These are phyloP conservation scores for Selenicereus undatus DNA, from an alignment of 148 eudicot genomes.

Conservation along the genomic window DNA sequence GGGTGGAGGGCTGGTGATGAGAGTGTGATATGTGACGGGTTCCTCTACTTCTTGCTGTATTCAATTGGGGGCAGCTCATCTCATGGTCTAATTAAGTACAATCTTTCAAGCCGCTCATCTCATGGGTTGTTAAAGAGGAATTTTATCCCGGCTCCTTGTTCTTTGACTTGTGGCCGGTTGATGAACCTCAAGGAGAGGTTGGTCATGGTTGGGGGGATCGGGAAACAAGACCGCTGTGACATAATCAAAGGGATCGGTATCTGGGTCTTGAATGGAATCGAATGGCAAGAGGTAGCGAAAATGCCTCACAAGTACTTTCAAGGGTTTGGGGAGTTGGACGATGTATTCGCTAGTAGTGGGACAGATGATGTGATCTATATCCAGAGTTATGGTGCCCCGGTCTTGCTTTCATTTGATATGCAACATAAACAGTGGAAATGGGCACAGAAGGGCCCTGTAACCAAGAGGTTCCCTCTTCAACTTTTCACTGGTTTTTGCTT, in stretches of 20 bases:
- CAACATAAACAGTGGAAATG: slow-evolving; percentile 72
- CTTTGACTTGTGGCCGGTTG: slow-evolving; percentile 86
- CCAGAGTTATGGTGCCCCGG: slow-evolving; percentile 86
- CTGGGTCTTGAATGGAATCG: slow-evolving; percentile 65
- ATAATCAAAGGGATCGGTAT: slow-evolving; percentile 94
- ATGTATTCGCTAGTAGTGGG: slow-evolving; percentile 92
- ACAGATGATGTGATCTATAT: slow-evolving; percentile 69
- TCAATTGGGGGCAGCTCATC: slow-evolving; percentile 54
- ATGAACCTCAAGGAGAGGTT: slow-evolving; percentile 85
- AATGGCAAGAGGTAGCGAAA: slow-evolving; percentile 71
- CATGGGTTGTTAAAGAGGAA: slow-evolving; percentile 42
- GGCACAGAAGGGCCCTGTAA: slow-evolving; percentile 88
- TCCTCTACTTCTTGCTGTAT: slow-evolving; percentile 74
- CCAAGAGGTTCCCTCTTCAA: slow-evolving; percentile 90
- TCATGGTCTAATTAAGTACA: slow-evolving; percentile 61
- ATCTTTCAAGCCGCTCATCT: slow-evolving; percentile 39
- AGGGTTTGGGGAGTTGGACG: slow-evolving; percentile 94
- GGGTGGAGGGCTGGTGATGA: slow-evolving; percentile 95
- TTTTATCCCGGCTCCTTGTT: slow-evolving; percentile 64
- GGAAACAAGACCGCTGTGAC: slow-evolving; percentile 70
- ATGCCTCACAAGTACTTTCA: slow-evolving; percentile 92
- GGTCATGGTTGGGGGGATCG: slow-evolving; percentile 93
- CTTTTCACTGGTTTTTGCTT: slow-evolving; percentile 95
- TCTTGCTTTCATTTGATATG: slow-evolving; percentile 77
- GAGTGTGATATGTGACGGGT: slow-evolving; percentile 67